These are phyloP conservation scores for Annona cherimola DNA, from an alignment of 164 flowering plant genomes.

Conservation along the genomic window DNA sequence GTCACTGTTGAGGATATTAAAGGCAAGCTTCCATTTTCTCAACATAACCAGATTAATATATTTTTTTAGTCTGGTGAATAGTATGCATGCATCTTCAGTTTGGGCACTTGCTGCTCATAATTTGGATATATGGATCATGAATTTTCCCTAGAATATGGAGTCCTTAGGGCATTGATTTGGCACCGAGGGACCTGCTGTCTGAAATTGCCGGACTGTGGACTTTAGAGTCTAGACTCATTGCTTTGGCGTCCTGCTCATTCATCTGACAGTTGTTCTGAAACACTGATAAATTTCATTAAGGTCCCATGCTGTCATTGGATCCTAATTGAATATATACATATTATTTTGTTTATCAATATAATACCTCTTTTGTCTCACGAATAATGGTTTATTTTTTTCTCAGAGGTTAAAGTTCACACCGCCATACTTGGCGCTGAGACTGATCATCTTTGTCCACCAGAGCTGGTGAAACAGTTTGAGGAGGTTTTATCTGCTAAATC, in stretches of 20 bases:
- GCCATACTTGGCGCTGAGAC: conserved; percentile 71
- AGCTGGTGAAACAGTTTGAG: conserved; percentile 59
- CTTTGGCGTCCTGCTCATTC: neutral
- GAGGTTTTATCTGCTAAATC: conserved; percentile 47
- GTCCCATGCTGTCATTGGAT: neutral
- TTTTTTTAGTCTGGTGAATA: neutral
- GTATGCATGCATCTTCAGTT: neutral
- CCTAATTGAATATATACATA: neutral
- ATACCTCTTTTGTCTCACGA: neutral
- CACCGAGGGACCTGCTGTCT: neutral
- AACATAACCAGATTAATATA: neutral
- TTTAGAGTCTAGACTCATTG: neutral
- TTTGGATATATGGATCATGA: too few species aligned
- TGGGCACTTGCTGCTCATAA: neutral
- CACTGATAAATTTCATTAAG: neutral
- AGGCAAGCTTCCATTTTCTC: conserved; percentile 28
- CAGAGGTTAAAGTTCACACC: conserved; percentile 63
- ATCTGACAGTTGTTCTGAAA: neutral
- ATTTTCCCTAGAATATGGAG: too few species aligned
- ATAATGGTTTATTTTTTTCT: neutral
- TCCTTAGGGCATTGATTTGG: neutral
- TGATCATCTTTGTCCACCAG: conserved; percentile 64
- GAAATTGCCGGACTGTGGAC: neutral
- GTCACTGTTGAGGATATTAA: conserved; percentile 61
- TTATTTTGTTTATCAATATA: too few species aligned